A percentile compares a stretch with the other conserved stretches of the same genome.
Evolutionary conservation across 2,329 filamentous ascomycete species (phyloP).

Genomic region (Fusarium avenaceum): DNA sequence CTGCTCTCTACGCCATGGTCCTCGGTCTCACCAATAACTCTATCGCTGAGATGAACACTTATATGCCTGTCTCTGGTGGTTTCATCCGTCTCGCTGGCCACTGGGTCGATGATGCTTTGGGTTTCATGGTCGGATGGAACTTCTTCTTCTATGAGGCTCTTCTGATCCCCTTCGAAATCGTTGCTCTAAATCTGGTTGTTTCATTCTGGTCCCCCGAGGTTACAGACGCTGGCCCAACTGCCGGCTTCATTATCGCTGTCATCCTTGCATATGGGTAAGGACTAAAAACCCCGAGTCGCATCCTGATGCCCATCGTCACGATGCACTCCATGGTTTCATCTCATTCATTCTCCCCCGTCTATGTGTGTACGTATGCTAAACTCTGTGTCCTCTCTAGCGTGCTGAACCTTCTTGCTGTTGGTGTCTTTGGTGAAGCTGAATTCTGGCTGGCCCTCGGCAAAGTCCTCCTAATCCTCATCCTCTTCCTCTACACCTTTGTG

Average conservation of each 20-base stretch:
- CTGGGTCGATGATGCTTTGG: slow-evolving; percentile 41
- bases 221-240: slow-evolving; percentile 38
- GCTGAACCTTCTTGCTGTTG: slow-evolving; percentile 56
- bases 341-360: slow-evolving; percentile 6
- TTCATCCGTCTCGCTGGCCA: slow-evolving; percentile 41
- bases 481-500: slow-evolving; percentile 43
- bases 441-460: slow-evolving; percentile 43
- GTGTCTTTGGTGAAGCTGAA: slow-evolving; percentile 44
- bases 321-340: slow-evolving; percentile 29
- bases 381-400: slow-evolving; percentile 34
- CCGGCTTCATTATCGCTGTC: slow-evolving; percentile 50
- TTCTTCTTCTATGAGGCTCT: slow-evolving; percentile 54
- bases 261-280: slow-evolving; percentile 44
- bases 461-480: slow-evolving; percentile 40
- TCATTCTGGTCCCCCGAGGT: slow-evolving; percentile 44
- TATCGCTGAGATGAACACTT: slow-evolving; percentile 44
- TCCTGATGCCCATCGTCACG: slow-evolving; percentile 39
- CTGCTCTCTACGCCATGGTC: slow-evolving; percentile 38
- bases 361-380: slow-evolving; percentile 40
- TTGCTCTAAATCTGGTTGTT: slow-evolving; percentile 53
- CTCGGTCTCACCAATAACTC: slow-evolving; percentile 43
- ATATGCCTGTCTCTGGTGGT: slow-evolving; percentile 42
- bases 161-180: slow-evolving; percentile 53
- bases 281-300: slow-evolving; percentile 23
- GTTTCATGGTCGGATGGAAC: slow-evolving; percentile 52